Base-by-base conservation (phyloP, 345 rosid genomes). In the Mallotus nudiflorus region DNA sequence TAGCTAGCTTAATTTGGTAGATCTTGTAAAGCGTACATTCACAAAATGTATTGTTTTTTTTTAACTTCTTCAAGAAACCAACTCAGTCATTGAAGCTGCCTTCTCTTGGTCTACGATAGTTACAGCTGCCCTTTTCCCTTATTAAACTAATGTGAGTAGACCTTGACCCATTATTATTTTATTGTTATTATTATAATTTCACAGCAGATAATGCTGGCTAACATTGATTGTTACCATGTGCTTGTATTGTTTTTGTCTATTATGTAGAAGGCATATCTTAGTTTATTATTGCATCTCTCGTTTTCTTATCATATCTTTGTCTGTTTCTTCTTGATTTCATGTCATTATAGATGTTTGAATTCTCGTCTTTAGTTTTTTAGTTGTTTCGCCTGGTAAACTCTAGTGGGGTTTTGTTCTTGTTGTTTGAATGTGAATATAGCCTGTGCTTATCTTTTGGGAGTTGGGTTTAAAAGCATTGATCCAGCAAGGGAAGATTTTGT, bases 281-380 rank as follows among this genome's bases (percentile, higher is more conserved):
- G 24, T 46, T 68, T 42, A 9, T 39, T 42, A 4, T 16, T 19
- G 70, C 31, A 20, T 0, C 13, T 68, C 39, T 31, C 63, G 9
- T 56, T 69, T 53, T 22, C 35, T 18, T 37, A 27, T 74, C 44
- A 68, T 53, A 42, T 57, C 59, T 60, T 69, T 69, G 69, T 76
- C 57, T 24, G 55, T n/a, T n/a, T n/a, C 39, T 66, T 62, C 65
- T 56, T 6, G 18, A 59, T 65, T 55, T 56, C 62, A 53, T 66
- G 54, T 22, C 45, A n/a, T 40, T 48, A 35, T 57, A 37, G 20
- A 0, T 57, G 4, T 33, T 45, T 25, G 48, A 52, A 22, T 20
- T 5, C 9, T 14, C 40, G 0, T 66, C 20, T 19, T 27, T 46
- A 12, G 14, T 24, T 51, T 11, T 22, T 68, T 37, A 13, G 0